Percentiles rank a stretch among this genome's conserved stretches.
Conservation (phyloP, 805 yeast genomes). For the Hanseniaspora singularis region DNA sequence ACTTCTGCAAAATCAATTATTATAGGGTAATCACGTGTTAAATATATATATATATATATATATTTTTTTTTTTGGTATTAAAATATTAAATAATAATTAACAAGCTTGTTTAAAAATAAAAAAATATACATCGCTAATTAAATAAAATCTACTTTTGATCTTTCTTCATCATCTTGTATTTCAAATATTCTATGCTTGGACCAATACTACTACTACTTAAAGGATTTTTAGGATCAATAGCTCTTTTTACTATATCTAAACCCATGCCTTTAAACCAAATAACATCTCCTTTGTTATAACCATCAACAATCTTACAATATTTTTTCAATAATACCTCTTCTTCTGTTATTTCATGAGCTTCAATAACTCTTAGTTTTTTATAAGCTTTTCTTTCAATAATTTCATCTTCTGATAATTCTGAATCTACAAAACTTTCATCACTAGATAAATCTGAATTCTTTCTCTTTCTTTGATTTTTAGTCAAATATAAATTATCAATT, state of each 20-base stretch:
- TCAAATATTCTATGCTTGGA: constrained; percentile 63
- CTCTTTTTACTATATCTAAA: constrained; percentile 33
- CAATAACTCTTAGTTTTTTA: constrained; percentile 6
- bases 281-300: constrained; percentile 31
- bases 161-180: constrained; percentile 34
- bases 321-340: constrained; percentile 4
- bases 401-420: constrained; percentile 22
- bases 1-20: too few species aligned
- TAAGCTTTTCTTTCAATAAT: constrained; percentile 26
- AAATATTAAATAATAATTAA: too few species aligned
- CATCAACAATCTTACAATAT: constrained; percentile 14
- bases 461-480: constrained; percentile 26
- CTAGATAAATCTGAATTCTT: constrained; percentile 26
- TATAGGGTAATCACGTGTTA: too few species aligned
- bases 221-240: constrained; percentile 24
- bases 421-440: constrained; percentile 19
- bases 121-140: neutral
- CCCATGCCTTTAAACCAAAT: constrained; percentile 67
- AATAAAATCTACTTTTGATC: neutral
- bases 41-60: too few species aligned
- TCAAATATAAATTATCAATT: constrained; percentile 19
- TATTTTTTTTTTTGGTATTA: too few species aligned
- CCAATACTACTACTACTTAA: constrained; percentile 28
- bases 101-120: too few species aligned
- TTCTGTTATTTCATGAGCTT: neutral